Percentiles rank a stretch among this genome's conserved stretches.
These are phyloP conservation scores for Colletotrichum lupini DNA, from an alignment of 2,329 filamentous ascomycete genomes.

Conservation along the genomic window DNA sequence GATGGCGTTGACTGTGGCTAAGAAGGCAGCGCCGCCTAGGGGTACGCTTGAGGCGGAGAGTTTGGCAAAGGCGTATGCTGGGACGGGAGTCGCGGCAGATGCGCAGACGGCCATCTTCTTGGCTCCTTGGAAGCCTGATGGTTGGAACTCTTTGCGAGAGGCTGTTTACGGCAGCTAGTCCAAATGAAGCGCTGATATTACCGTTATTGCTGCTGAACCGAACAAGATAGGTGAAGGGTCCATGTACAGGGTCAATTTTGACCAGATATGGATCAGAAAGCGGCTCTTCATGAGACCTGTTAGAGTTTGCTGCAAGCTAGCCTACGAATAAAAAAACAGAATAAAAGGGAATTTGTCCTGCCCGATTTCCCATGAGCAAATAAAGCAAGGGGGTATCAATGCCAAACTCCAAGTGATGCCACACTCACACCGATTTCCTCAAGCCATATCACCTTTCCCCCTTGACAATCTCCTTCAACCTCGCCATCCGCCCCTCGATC, in stretches of 20 bases:
- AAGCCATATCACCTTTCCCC: conserved; percentile 38
- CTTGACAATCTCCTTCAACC: conserved; percentile 71
- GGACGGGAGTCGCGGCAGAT: conserved; percentile 77
- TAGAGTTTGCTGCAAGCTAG: not conserved
- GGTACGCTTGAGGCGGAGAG: conserved; percentile 76
- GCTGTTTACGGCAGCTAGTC: conserved; percentile 43
- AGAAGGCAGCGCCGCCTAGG: conserved; percentile 77
- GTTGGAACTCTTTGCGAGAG: conserved; percentile 70
- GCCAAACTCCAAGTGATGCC: conserved; percentile 21
- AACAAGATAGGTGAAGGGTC: not conserved
- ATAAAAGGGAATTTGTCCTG: not conserved
- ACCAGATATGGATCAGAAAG: not conserved
- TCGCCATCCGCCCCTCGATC: conserved; percentile 76
- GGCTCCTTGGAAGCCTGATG: conserved; percentile 79
- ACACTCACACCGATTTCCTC: not conserved
- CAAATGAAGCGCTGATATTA: not conserved
- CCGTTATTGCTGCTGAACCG: not conserved
- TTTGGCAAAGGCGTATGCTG: conserved; percentile 78
- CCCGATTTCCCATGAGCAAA: not conserved
- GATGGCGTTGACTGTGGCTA: conserved; percentile 85
- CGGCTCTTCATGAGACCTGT: not conserved
- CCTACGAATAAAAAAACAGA: not conserved
- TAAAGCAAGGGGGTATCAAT: conserved; percentile 21
- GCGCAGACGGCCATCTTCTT: conserved; percentile 82
- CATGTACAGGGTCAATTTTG: not conserved